Base-by-base conservation (phyloP, 768 basidiomycete species). In the Lactarius trivialis region DNA sequence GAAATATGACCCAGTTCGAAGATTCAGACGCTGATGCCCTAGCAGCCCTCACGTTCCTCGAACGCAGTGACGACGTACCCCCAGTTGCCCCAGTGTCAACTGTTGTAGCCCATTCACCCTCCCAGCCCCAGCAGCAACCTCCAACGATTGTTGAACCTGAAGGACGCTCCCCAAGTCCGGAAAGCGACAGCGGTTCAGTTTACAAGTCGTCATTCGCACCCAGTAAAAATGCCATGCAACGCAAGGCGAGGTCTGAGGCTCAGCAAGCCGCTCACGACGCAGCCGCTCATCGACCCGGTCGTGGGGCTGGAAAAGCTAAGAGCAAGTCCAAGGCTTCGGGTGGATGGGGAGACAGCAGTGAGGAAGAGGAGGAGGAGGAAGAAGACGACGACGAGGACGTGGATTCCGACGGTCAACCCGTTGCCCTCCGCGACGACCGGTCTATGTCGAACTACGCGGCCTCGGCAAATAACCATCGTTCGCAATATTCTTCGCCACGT, bases 171-270 rank as follows among this genome's bases (percentile, higher is more conserved):
- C 67, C 69, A 24, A 58, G 68, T 19, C 66, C 72, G 26, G 58
- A 61, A 11, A 55, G 65, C 26, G 68, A 68, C 21, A 69, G 60
- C 19, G 59, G 63, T 9, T 57, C 74, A 1, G 81, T 83, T 58
- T 89, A 81, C 75, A 85, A 84, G 57, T 95, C 93, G 0, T 93
- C 95, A 4, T 98, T 98, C 71, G 90, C 93, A 0, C 87, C 87
- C 2, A 91, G 89, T 19, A 89, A 83, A 69, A 84, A 87, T 65
- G 93, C 93, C 41, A 84, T 85, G 24, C 88, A 98, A 70, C 82
- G 96, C 57, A 88, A 89, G 68, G 89, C 90, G 8, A 91, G 89
- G 70, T 80, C 82, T 15, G 86, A 95, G 70, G 91, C 88, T 12
- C 88, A 91, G 67, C 88, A 92, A 70, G 88, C 84, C 50, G 91